A percentile compares a stretch with the other conserved stretches of the same genome.
phyloP scores from a whole-genome alignment of 2,329 filamentous ascomycete species.

The Talaromyces islandicus region DNA sequence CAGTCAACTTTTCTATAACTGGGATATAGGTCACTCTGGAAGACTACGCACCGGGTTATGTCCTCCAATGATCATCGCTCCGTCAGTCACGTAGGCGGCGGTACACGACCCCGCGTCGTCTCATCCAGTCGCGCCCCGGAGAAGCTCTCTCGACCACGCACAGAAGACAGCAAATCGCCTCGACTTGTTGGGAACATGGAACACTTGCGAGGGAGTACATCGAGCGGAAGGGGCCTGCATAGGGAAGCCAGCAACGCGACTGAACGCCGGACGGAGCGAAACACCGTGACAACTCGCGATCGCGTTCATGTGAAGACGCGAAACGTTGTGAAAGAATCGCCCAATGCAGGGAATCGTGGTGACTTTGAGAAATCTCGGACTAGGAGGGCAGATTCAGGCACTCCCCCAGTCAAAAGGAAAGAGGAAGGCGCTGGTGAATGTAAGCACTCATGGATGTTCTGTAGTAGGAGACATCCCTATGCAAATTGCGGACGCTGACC shows the following conservation, averaged over 20 bases:
- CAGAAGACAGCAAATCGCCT: slow-evolving; percentile 25
- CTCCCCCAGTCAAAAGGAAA: slow-evolving; percentile 20
- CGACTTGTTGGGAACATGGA: slow-evolving; percentile 26
- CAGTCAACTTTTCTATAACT: not conserved
- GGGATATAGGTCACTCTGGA: not conserved
- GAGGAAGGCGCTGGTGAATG: slow-evolving; percentile 28
- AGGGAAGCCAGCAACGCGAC: slow-evolving; percentile 27
- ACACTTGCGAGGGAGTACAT: slow-evolving; percentile 23
- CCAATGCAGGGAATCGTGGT: slow-evolving; percentile 24
- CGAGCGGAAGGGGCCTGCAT: slow-evolving; percentile 26
- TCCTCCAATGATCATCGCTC: slow-evolving; percentile 35
- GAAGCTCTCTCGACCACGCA: slow-evolving; percentile 15
- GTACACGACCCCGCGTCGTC: slow-evolving; percentile 32
- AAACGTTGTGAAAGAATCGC: slow-evolving; percentile 49
- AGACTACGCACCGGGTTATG: slow-evolving; percentile 24
- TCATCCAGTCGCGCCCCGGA: slow-evolving; percentile 34
- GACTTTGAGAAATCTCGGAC: slow-evolving; percentile 29
- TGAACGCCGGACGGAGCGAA: slow-evolving; percentile 37
- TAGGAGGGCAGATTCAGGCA: slow-evolving; percentile 23
- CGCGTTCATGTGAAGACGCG: slow-evolving; percentile 53
- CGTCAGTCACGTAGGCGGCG: slow-evolving; percentile 26
- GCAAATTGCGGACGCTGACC: not conserved
- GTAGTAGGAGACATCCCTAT: not conserved
- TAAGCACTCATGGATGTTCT: slow-evolving; percentile 16
- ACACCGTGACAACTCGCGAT: slow-evolving; percentile 56